A percentile compares a stretch with the other conserved stretches of the same genome.
Evolutionary conservation across 1,139 yeast species (phyloP).

Genomic region (Taphrina sp.): DNA sequence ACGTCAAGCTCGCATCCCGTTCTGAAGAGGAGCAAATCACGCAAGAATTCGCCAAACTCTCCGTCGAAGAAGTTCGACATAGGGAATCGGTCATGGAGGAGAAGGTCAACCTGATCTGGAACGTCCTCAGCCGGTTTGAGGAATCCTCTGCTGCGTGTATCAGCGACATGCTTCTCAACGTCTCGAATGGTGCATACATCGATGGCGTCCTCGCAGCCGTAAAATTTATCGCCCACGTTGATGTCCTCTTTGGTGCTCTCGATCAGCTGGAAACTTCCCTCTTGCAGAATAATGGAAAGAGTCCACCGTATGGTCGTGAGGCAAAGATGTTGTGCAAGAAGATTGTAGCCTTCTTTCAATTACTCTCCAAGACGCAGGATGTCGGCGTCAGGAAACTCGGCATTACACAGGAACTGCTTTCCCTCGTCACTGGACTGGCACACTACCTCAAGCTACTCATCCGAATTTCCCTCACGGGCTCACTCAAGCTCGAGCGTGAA

Average conservation of each 20-base stretch:
- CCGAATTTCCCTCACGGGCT: conserved; percentile 45
- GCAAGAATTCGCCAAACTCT: conserved; percentile 43
- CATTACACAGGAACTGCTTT: conserved; percentile 61
- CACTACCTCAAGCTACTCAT: conserved; percentile 85
- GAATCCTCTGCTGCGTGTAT: conserved; percentile 90
- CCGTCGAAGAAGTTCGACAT: conserved; percentile 54
- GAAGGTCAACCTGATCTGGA: conserved; percentile 79
- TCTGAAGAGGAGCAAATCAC: conserved; percentile 15
- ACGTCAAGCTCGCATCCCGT: conserved; percentile 62
- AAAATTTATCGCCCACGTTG: conserved; percentile 67
- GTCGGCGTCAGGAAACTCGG: conserved; percentile 40
- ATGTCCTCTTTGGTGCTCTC: conserved; percentile 72
- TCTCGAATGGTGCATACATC: conserved; percentile 71
- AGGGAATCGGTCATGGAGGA: conserved; percentile 67
- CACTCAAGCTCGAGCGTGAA: conserved; percentile 34
- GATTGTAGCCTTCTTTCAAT: conserved; percentile 49
- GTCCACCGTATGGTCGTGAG: conserved; percentile 56
- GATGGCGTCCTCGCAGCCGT: conserved; percentile 75
- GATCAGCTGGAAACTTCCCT: conserved; percentile 48
- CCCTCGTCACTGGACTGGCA: conserved; percentile 87
- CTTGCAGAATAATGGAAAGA: conserved; percentile 16
- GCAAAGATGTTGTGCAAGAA: conserved; percentile 75
- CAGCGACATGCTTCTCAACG: conserved; percentile 84
- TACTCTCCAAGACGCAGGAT: conserved; percentile 42
- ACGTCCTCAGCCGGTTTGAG: conserved; percentile 81